Percentiles rank a stretch among this genome's conserved stretches.
Conservation (phyloP, 2,329 filamentous ascomycete species). For the Eutypa lata region DNA sequence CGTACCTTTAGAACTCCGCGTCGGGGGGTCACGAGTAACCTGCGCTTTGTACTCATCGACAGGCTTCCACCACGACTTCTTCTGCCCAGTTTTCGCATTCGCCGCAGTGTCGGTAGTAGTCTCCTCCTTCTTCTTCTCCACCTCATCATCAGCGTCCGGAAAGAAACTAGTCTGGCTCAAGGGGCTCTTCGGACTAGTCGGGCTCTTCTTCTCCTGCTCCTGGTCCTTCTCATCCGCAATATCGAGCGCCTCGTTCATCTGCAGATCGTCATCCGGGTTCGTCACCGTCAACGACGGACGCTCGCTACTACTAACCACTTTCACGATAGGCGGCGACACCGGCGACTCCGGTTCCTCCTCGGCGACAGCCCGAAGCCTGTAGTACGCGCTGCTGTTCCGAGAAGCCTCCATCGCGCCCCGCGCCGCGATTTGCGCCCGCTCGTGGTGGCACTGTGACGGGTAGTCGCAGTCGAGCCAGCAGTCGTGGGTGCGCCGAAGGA, state of each 20-base stretch:
- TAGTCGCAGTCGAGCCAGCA: constrained; percentile 33
- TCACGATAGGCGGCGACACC: constrained; percentile 6
- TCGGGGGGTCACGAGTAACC: not conserved
- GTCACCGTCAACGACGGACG: not conserved
- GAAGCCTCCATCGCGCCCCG: constrained; percentile 41
- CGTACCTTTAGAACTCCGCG: not conserved
- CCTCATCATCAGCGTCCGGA: constrained; percentile 1
- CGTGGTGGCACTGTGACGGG: constrained; percentile 40
- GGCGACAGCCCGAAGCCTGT: constrained; percentile 14
- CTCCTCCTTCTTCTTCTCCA: no score
- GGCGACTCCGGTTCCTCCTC: constrained; percentile 32
- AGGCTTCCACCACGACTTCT: constrained; percentile 9
- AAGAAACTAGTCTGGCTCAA: constrained; percentile 16
- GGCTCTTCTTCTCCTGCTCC: constrained; percentile 1
- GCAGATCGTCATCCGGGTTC: constrained; percentile 14
- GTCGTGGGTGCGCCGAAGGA: constrained; percentile 15
- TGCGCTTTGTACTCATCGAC: not conserved
- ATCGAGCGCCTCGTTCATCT: constrained; percentile 11
- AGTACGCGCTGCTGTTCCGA: constrained; percentile 17
- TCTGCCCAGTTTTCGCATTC: constrained; percentile 1
- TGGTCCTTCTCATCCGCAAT: constrained; percentile 2
- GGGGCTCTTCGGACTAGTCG: constrained; percentile 16
- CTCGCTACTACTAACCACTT: not conserved
- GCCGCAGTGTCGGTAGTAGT: not conserved
- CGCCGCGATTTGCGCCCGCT: constrained; percentile 42